phyloP scores from a whole-genome alignment of 345 rosid species.

The Lepidium didymum region DNA sequence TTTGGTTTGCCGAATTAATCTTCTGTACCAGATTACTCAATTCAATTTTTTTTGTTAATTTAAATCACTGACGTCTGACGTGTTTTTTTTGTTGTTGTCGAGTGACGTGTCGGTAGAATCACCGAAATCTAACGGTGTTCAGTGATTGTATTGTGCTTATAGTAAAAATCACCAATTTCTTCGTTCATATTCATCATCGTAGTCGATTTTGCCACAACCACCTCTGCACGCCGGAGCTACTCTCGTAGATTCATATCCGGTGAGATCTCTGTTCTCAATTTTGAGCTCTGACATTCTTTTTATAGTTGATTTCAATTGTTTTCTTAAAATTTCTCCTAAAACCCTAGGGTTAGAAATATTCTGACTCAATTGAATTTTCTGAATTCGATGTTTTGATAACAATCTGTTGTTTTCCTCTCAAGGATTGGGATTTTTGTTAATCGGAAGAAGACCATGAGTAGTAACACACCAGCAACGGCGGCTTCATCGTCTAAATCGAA shows the following conservation, averaged over 20 bases:
- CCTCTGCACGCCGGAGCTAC: neutral
- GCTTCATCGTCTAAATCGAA: conserved; percentile 54
- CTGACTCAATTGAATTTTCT: neutral
- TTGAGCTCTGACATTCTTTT: neutral
- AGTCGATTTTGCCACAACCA: neutral
- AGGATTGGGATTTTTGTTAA: neutral
- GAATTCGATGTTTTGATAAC: neutral
- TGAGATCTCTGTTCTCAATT: conserved; percentile 1
- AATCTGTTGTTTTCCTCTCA: neutral
- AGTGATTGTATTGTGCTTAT: too few species aligned
- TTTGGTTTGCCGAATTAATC: too few species aligned
- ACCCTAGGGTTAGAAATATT: neutral
- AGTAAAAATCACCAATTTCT: neutral
- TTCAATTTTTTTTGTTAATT: too few species aligned
- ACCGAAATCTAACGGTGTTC: too few species aligned
- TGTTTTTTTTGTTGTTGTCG: too few species aligned
- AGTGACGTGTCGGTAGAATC: too few species aligned
- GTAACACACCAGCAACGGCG: conserved; percentile 29
- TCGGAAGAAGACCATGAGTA: conserved; percentile 15
- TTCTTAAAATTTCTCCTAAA: neutral
- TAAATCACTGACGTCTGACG: too few species aligned
- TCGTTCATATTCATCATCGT: neutral
- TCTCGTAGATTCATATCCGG: neutral
- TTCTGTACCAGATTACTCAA: too few species aligned
- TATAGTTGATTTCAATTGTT: neutral